phyloP scores from a whole-genome alignment of 208 protist species.

The Dictyostelium gargantuum region DNA sequence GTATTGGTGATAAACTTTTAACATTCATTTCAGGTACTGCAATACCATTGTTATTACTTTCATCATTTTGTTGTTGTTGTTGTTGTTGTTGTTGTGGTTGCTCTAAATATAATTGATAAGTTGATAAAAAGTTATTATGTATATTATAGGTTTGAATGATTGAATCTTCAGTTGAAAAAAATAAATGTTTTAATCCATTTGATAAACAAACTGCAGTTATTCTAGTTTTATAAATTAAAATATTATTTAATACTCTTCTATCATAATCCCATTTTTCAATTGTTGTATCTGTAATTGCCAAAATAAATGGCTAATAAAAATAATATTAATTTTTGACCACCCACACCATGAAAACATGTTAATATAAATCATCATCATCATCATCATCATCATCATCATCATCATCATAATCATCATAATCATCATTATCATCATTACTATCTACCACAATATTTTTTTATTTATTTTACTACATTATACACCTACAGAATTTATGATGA shows the following conservation, averaged over 20 bases:
- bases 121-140: constrained; percentile 1
- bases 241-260: neutral
- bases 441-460: neutral
- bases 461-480: neutral
- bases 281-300: neutral
- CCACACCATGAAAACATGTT: no score
- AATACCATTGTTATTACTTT: neutral
- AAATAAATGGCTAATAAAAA: constrained; percentile 6
- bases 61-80: no score
- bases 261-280: constrained; percentile 59
- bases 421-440: neutral
- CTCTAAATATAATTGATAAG: neutral
- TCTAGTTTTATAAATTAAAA: constrained; percentile 19
- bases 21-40: neutral
- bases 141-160: constrained; percentile 29
- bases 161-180: constrained; percentile 6
- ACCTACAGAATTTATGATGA: neutral
- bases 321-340: no score
- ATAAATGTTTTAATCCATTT: neutral
- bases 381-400: no score
- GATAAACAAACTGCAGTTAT: neutral
- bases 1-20: neutral
- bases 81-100: neutral
- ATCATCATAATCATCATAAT: neutral
- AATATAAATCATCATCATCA: no score